Evolutionary conservation across 176 grass and related monocot species (phyloP), one percentile per base, ranked within the genome.

Genomic region (Oryza glaberrima): DNA sequence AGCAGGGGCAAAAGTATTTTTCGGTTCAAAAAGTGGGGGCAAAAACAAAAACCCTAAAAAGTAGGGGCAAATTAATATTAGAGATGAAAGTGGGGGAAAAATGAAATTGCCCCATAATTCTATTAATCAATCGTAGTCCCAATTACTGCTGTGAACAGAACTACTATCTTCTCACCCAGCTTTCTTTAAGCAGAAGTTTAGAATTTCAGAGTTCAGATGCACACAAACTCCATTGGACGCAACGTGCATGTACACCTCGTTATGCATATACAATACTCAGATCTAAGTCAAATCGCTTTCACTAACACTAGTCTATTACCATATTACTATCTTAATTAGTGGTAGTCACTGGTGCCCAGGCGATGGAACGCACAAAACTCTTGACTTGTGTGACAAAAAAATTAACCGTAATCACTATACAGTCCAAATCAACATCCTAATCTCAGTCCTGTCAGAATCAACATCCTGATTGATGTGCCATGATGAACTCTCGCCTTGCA

Each of bases 101-200:
- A 28, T 2, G 28, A 28, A 28, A 28, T 28, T 28, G 28, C 28
- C 28, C 28, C 28, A 26, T 26, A 26, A 26, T 26, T 26, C 26
- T 26, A 26, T 38, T 81, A 28, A 36, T 4, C 35, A 36, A 36
- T 36, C 35, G 35, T 4, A 36, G 35, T 36, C 35, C 35, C 35
- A 36, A 36, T 36, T 36, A 36, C 4, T 36, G 35, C 4, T 36
- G 35, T 36, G 35, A 36, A 36, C 35, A 3, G 35, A 36, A 36
- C 35, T 36, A 36, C 35, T 36, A 36, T 54, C 51, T 69, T 51
- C 46, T 69, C 46, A 12, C 14, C 56, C 34, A 58, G 32, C 20
- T 81, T 81, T 68, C 78, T 81, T 81, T 54, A 23, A 22, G 30
- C 78, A 54, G 2, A 23, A 68, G 77, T 6, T 36, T 36, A 36